phyloP scores from a whole-genome alignment of 352 stramenopile species.

The Phytophthora tentaculata region DNA sequence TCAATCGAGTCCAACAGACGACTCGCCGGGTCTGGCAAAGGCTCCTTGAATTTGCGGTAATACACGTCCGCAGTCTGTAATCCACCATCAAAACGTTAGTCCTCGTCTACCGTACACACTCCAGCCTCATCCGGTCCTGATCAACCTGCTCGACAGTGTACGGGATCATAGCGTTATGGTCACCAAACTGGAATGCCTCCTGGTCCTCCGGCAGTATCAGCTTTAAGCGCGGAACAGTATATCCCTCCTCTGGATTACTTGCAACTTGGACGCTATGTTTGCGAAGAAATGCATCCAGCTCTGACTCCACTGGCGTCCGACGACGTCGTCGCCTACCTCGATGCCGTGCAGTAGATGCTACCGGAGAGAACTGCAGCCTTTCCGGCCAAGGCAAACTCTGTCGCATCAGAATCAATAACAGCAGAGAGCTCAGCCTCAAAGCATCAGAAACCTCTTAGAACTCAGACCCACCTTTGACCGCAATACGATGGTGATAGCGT shows the following conservation, averaged over 20 bases:
- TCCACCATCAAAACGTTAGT: neutral
- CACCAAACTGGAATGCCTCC: conserved; percentile 55
- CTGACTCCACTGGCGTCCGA: conserved; percentile 14
- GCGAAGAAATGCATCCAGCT: conserved; percentile 46
- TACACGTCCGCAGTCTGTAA: conserved; percentile 66
- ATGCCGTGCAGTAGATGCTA: neutral
- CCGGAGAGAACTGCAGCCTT: conserved; percentile 39
- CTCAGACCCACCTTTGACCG: conserved; percentile 41
- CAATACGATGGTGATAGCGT: conserved; percentile 51
- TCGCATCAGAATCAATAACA: neutral
- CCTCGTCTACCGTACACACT: neutral
- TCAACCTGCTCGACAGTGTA: conserved; percentile 72
- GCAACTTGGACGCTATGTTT: conserved; percentile 51
- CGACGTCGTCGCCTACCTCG: conserved; percentile 17
- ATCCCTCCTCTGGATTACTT: conserved; percentile 24
- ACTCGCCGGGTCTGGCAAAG: conserved; percentile 65
- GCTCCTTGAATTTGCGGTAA: conserved; percentile 85
- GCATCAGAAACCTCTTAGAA: neutral
- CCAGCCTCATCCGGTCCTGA: neutral
- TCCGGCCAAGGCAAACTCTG: conserved; percentile 65
- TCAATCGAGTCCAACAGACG: conserved; percentile 53
- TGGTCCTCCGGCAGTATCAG: conserved; percentile 47
- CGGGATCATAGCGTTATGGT: conserved; percentile 50
- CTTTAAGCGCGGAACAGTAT: conserved; percentile 40
- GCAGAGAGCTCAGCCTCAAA: neutral